Evolutionary conservation across 108 stramenopile genomes (phyloP).

Genomic region (Cyclotella choctawhatcheeana): DNA sequence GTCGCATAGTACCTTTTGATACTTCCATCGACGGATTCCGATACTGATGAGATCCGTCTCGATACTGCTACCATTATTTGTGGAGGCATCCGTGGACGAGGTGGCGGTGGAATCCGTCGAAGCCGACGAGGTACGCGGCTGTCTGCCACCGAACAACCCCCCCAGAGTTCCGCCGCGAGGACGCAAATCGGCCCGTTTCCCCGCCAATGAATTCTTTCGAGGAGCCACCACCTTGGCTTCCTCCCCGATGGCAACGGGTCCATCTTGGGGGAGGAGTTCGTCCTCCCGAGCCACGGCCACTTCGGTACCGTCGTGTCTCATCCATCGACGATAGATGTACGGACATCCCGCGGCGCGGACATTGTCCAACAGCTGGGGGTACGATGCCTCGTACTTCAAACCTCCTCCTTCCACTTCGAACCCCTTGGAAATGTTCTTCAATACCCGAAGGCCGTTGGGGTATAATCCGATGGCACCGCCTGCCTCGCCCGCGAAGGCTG

Average conservation of each 20-base stretch:
- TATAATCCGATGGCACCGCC: conserved; percentile 74
- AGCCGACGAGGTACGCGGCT: too few species aligned
- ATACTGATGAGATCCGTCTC: conserved; percentile 54
- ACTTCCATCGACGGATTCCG: conserved; percentile 68
- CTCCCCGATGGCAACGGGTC: too few species aligned
- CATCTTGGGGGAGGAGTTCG: conserved; percentile 48
- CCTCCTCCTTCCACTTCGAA: neutral
- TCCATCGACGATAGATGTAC: conserved; percentile 65
- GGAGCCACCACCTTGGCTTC: too few species aligned
- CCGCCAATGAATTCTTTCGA: neutral
- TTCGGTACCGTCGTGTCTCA: conserved; percentile 69
- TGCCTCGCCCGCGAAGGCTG: conserved; percentile 40
- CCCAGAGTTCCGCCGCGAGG: conserved; percentile 35
- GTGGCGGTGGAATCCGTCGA: neutral
- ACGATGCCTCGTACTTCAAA: conserved; percentile 9
- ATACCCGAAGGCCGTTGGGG: conserved; percentile 69
- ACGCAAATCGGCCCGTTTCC: conserved; percentile 18
- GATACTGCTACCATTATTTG: neutral
- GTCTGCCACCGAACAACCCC: too few species aligned
- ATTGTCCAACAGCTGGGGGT: conserved; percentile 31
- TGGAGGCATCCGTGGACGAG: neutral
- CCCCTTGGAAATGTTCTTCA: conserved; percentile 46
- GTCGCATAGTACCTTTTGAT: conserved; percentile 60
- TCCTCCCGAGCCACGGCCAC: conserved; percentile 62
- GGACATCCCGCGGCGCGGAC: conserved; percentile 58